Evolutionary conservation across 257 asterid species (phyloP), one percentile per base, ranked within the genome.

Genomic region (Solanum clarkiae): DNA sequence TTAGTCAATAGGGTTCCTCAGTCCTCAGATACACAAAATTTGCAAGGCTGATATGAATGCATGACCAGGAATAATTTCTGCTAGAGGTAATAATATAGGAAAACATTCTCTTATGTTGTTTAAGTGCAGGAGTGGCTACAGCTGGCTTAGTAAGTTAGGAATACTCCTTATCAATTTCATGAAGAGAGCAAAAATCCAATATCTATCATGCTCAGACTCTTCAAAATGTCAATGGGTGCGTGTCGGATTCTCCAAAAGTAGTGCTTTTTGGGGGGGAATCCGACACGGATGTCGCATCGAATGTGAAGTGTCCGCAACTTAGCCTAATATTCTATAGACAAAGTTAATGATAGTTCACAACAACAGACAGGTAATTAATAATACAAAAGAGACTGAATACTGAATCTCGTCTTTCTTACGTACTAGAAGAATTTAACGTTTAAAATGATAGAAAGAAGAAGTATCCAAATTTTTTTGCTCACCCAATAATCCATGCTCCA

Each of bases 401-500:
- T 72, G n/a, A 36, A n/a, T 44, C 36, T n/a, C 40, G 12, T 72
- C 29, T 32, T 45, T 59, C 68, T 26, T 22, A 53, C 16, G 24
- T 72, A 70, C 36, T 22, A 75, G 72, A 22, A 84, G 80, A 81
- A 69, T 72, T 51, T 56, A 22, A 53, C 79, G n/a, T 45, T 24
- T 72, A 80, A 56, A 59, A 70, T 81, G 56, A 88, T 44, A 17
- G 84, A 42, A 51, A 65, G 20, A 36, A 57, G 49, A 88, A 66
- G 26, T 44, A 45, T 66, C 32, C n/a, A 20, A 13, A 17, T 47
- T 47, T 59, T 59, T 90, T 83, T 85, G 92, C 93, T 82, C 75
- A 92, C 99, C 99, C 99, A 80, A 97, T 97, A 88, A 95, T 95
- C 99, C 99, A 97, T 71, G 99, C 99, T 63, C 99, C 99, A 83